Evolutionary conservation across 169 alveolate species (phyloP).

Genomic region (Eimeria brunetti): DNA sequence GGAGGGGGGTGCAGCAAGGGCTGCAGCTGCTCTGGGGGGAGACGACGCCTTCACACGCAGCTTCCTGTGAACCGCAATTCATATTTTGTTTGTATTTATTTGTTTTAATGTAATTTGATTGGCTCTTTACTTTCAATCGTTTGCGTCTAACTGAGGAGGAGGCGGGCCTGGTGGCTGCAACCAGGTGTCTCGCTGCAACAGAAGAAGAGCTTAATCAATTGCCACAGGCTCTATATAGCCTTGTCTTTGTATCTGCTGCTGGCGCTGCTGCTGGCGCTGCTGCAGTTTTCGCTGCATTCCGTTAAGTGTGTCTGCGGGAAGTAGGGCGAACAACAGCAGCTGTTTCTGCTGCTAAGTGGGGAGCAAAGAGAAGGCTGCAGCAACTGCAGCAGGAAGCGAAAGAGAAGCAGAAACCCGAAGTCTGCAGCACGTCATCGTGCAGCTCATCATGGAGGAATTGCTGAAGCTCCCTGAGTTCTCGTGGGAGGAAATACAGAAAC

Average conservation of each 20-base stretch:
- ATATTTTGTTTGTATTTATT: not conserved
- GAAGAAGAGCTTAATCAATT: not conserved
- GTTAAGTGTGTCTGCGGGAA: not conserved
- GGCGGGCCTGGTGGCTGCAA: too few species aligned
- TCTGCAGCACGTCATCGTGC: not conserved
- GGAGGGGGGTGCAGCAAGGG: constrained; percentile 21
- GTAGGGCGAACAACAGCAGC: not conserved
- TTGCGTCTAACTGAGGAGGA: not conserved
- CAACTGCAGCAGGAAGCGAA: not conserved
- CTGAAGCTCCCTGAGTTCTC: constrained; percentile 58
- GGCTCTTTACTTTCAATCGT: not conserved
- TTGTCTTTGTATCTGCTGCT: not conserved
- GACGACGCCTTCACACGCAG: constrained; percentile 19
- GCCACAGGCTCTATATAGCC: not conserved
- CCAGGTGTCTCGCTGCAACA: not conserved
- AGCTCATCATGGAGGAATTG: constrained; percentile 30
- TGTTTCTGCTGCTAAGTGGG: too few species aligned
- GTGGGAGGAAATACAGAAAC: constrained; percentile 83
- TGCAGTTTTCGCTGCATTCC: not conserved
- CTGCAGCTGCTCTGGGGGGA: constrained; percentile 30
- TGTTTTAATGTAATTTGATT: not conserved
- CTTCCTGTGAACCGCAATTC: not conserved
- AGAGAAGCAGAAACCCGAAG: not conserved
- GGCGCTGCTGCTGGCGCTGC: not conserved
- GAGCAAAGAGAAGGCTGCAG: not conserved